These are phyloP conservation scores for Syzygium aromaticum DNA, from an alignment of 345 rosid species.

Conservation along the genomic window DNA sequence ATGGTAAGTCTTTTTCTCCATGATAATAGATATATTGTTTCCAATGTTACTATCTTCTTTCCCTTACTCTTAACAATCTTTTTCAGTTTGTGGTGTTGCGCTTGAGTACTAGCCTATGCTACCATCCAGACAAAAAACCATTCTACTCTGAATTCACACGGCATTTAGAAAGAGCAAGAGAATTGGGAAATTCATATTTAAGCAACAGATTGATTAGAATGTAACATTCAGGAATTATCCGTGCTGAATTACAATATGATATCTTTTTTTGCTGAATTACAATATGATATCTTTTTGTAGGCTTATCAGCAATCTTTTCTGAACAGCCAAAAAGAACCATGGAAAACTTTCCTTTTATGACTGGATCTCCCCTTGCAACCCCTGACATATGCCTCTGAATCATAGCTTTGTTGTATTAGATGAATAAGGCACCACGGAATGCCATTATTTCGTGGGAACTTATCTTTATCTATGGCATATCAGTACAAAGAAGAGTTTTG, in stretches of 20 bases:
- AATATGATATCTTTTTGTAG: not conserved
- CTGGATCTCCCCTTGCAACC: not conserved
- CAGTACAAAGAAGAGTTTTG: not conserved
- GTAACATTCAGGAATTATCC: not conserved
- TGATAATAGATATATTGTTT: not conserved
- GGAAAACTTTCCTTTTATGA: not conserved
- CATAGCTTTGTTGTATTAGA: not conserved
- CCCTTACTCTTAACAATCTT: not conserved
- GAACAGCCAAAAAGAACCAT: not conserved
- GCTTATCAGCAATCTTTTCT: not conserved
- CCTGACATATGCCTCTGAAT: not conserved
- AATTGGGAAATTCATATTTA: not conserved
- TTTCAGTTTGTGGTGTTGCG: not conserved
- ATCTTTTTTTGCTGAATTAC: not conserved
- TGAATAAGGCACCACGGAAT: not conserved
- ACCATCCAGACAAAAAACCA: not conserved
- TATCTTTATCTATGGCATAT: not conserved
- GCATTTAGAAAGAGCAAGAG: not conserved
- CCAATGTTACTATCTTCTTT: not conserved
- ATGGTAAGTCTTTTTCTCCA: conserved; percentile 49
- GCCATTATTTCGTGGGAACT: not conserved
- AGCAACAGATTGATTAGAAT: not conserved
- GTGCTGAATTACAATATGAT: not conserved
- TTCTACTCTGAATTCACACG: not conserved
- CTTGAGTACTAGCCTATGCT: not conserved